Evolutionary conservation across 1,284 basidiomycete species (phyloP).

Genomic region (Austroboletus novae-zelandiae): DNA sequence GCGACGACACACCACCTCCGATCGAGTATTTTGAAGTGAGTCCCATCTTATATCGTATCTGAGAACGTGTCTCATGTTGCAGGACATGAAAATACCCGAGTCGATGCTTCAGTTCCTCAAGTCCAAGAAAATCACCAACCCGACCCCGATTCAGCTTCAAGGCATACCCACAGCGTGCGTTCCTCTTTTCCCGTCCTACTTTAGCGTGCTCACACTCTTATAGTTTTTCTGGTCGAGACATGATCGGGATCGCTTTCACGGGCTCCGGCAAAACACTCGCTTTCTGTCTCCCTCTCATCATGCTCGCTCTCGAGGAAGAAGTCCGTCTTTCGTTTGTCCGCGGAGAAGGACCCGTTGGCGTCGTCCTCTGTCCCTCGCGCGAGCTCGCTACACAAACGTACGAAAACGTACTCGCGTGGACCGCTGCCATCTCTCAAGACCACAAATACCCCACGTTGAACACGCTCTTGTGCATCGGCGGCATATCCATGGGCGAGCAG

Average conservation of each 20-base stretch:
- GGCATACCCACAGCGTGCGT: constrained; percentile 91
- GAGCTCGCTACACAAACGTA: constrained; percentile 96
- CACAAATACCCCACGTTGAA: constrained; percentile 84
- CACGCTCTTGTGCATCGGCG: constrained; percentile 92
- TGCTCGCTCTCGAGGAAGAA: constrained; percentile 94
- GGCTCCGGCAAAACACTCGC: constrained; percentile 91
- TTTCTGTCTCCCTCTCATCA: constrained; percentile 92
- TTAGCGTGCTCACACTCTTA: constrained; percentile 6
- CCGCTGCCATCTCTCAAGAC: constrained; percentile 73
- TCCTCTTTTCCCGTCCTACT: background rate
- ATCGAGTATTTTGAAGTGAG: constrained; percentile 86
- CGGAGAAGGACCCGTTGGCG: constrained; percentile 94
- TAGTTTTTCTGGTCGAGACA: constrained; percentile 87
- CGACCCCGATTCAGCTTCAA: constrained; percentile 97
- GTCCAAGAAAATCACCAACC: constrained; percentile 80
- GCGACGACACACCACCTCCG: constrained; percentile 90
- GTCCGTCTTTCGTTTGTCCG: constrained; percentile 83
- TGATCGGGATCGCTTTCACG: constrained; percentile 96
- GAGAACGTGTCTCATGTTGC: constrained; percentile 14
- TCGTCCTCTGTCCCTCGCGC: constrained; percentile 93
- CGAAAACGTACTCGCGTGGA: constrained; percentile 90
- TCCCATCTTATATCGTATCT: constrained; percentile 3
- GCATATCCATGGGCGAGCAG: constrained; percentile 97
- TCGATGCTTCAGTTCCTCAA: constrained; percentile 82
- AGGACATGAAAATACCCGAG: constrained; percentile 98